Base-by-base conservation (phyloP, 2,329 filamentous ascomycete genomes). In the Curvularia sp. region DNA sequence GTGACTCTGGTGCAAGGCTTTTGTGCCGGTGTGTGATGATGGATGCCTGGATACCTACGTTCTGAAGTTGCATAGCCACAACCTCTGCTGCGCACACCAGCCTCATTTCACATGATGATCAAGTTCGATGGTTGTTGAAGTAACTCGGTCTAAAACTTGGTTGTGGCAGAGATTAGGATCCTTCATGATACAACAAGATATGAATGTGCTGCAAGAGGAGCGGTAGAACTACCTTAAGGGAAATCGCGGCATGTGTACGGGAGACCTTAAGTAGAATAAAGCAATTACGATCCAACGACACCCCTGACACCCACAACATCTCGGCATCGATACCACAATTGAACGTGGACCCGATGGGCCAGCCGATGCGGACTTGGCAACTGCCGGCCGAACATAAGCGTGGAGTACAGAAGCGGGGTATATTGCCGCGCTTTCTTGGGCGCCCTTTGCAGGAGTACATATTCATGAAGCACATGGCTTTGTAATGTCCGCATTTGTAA, bases 361-460 rank as follows among this genome's bases (percentile, higher is more conserved):
- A 44, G 30, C 41, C 7, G 20, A 53, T 51, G 56, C 51, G 57
- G 49, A 57, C 49, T 53, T 54, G 60, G 55, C 55, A 55, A 43
- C 47, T 55, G 62, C 57, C 60, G 58, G 48, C 49, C 33, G 54
- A 50, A 20, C 39, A 33, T 8, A 30, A 30, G 22, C 52, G 43
- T 53, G 54, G 56, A 31, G 50, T 54, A 22, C 55, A 50, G 55
- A 52, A 53, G 60, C 62, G 62, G 62, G 60, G 53, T 64, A 60
- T 54, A 22, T 28, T 55, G 54, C 47, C 53, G 35, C 53, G 48
- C 13, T 38, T 48, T 39, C 48, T 49, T 26, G 24, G 43, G 30
- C 26, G 22, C 22, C n/a, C 38, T 30, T 38, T 54, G 18, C n/a
- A 26, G n/a, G 5, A 26, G 22, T 43, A 31, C 28, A 31, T 31